Base-by-base conservation (phyloP, 768 basidiomycete genomes). In the Austroboletus festivus region DNA sequence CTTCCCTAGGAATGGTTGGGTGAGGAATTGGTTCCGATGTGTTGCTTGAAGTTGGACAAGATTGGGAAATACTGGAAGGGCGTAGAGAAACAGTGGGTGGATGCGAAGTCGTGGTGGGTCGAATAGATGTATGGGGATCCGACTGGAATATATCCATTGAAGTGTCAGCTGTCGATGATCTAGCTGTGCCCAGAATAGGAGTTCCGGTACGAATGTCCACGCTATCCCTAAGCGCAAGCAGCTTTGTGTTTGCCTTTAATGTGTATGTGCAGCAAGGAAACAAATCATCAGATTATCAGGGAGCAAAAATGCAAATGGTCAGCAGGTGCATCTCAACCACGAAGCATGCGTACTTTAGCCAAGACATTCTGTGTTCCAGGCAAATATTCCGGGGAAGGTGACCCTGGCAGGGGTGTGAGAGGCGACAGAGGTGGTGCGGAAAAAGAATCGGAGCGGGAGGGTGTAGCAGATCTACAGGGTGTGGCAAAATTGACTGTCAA, bases 371-470 rank as follows among this genome's bases (percentile, higher is more conserved):
- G 53, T 38, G 54, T 53, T 18, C 26, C 41, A 19, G 53, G 55
- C 7, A 46, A 38, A 31, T 19, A 20, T 42, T 42, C 54, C 3
- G 30, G 18, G 23, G 59, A 57, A 5, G 79, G 79, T 1, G 80
- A 78, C 50, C 74, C 70, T 6, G 78, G 73, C 28, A 79, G 56
- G 7, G 81, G 80, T 7, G 81, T 80, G 30, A 83, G 65, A 16
- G 74, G 74, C 1, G 75, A 76, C 49, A 70, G 59, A 10, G 71
- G 64, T 4, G 62, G 56, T 15, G 49, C 16, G 2, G 45, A 16
- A 24, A 41, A 45, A 19, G 41, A 24, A 18, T 23, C 19, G 4
- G 52, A 46, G 33, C 42, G 39, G 12, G 45, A 31, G 23, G 43
- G 46, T 13, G 42, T 47, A 4, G 24, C 43, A 9, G 54, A 34